Base-by-base conservation (phyloP, 176 grass and related monocot species). In the Lolium rigidum region DNA sequence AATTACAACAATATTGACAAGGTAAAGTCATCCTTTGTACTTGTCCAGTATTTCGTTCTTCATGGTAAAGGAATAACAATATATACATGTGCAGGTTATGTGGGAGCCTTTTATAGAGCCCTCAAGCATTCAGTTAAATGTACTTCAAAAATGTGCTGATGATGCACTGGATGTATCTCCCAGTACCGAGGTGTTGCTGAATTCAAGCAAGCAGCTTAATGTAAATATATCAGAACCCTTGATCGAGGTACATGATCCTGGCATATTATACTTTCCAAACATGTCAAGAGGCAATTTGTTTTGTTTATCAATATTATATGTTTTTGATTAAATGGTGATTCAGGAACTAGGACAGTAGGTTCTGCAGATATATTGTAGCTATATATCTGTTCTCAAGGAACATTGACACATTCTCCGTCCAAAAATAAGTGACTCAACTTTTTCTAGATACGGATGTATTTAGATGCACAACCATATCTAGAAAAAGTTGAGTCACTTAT, bases 1-100 rank as follows among this genome's bases (percentile, higher is more conserved):
- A 98, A 98, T 74, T 98, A 98, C 86, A 98, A 95, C 72, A 98
- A 98, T 41, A 95, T 98, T 84, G 96, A 98, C 79, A 98, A 98
- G 96, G 96, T 95, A 92, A 88, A 82, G 7, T 86, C 58, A 69
- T 78, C 80, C 16, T 88, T 61, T 7, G 3, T 86, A 71, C 48
- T 76, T 84, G 26, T 56, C 24, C 65, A 15, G 15, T 71, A 84
- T 86, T 62, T 86, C 70, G 50, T 10, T 70, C 89, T 25, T 84
- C 66, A 68, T 37, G 74, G 38, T 84, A 69, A 64, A 79, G 78
- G 77, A 89, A 70, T 79, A 83, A 83, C 58, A 81, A 82, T 80
- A 50, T 57, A 71, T 31, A 74, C 65, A 10, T 26, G 24, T 91
- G 49, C 83, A 98, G 96, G 96, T 98, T 87, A 98, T 95, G 93